Evolutionary conservation across 2,329 filamentous ascomycete genomes (phyloP).

Genomic region (Parastagonospora avenae): DNA sequence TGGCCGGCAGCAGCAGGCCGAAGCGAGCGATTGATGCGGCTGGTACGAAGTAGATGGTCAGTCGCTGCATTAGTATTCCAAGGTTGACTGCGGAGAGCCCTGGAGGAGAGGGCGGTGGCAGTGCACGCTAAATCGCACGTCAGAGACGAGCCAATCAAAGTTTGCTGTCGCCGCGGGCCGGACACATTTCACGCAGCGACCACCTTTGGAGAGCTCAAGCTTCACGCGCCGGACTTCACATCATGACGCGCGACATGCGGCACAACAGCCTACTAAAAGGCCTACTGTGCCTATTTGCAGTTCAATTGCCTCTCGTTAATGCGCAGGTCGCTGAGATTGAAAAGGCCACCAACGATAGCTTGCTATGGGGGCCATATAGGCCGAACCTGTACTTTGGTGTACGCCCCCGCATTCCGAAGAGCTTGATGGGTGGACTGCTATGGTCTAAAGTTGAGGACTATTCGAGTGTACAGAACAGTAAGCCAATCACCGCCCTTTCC

Average conservation of each 20-base stretch:
- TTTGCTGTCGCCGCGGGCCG: slow-evolving; percentile 13
- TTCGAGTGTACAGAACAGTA: slow-evolving; percentile 75
- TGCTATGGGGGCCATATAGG: slow-evolving; percentile 95
- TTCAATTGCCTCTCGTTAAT: slow-evolving; percentile 28
- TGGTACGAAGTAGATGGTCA: no score
- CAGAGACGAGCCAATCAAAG: slow-evolving; percentile 27
- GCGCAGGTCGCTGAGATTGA: slow-evolving; percentile 46
- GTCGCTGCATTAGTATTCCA: neutral
- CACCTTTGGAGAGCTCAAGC: slow-evolving; percentile 19
- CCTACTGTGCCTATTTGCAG: slow-evolving; percentile 25
- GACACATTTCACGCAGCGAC: slow-evolving; percentile 21
- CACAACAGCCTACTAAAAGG: slow-evolving; percentile 25
- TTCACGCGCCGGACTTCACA: slow-evolving; percentile 19
- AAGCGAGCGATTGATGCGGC: no score
- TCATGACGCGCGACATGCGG: slow-evolving; percentile 33
- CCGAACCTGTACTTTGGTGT: slow-evolving; percentile 95
- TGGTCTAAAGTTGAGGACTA: slow-evolving; percentile 88
- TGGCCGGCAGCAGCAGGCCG: no score
- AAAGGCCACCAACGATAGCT: slow-evolving; percentile 72
- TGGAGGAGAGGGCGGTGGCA: neutral
- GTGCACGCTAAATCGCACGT: neutral
- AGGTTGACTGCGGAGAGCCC: neutral
- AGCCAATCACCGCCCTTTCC: slow-evolving; percentile 37
- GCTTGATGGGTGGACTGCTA: slow-evolving; percentile 80
- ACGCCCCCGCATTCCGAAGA: slow-evolving; percentile 79